A percentile compares a stretch with the other conserved stretches of the same genome.
Evolutionary conservation across 495 filamentous ascomycete genomes (phyloP).

Genomic region (Penicillium samsonianum): DNA sequence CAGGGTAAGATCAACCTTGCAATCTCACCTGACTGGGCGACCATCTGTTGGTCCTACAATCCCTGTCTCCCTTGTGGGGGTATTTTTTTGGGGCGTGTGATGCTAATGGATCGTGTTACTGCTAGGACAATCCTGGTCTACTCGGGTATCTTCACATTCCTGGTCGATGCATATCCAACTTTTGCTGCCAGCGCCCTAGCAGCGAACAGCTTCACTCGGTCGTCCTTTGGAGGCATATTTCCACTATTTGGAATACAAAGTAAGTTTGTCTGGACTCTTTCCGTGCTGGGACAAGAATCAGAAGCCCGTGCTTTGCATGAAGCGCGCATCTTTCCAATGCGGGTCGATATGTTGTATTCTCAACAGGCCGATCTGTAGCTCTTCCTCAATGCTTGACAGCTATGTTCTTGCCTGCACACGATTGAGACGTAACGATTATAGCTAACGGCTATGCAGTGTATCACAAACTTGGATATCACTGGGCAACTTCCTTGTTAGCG

Average conservation of each 20-base stretch:
- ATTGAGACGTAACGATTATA: constrained; percentile 18
- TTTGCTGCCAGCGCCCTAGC: constrained; percentile 89
- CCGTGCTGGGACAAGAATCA: constrained; percentile 3
- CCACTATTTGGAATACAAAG: constrained; percentile 69
- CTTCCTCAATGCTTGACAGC: neutral
- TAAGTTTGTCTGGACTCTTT: constrained; percentile 41
- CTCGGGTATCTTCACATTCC: constrained; percentile 87
- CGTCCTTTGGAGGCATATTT: constrained; percentile 79
- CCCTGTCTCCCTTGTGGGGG: neutral
- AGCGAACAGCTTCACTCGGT: constrained; percentile 83
- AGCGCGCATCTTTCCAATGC: constrained; percentile 7
- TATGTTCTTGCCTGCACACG: constrained; percentile 4
- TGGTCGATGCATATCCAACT: constrained; percentile 89
- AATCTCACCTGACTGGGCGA: constrained; percentile 12
- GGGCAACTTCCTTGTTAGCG: constrained; percentile 68
- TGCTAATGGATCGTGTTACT: constrained; percentile 20
- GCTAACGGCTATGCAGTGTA: constrained; percentile 57
- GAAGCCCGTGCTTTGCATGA: constrained; percentile 23
- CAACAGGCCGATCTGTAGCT: constrained; percentile 8
- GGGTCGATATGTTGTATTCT: constrained; percentile 15
- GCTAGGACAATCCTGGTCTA: constrained; percentile 75
- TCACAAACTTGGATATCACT: constrained; percentile 65
- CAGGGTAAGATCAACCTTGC: constrained; percentile 57
- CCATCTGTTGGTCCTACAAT: constrained; percentile 10
- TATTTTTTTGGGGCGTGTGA: neutral